Evolutionary conservation across 2,329 filamentous ascomycete species (phyloP).

Genomic region (Aspergillus latus): DNA sequence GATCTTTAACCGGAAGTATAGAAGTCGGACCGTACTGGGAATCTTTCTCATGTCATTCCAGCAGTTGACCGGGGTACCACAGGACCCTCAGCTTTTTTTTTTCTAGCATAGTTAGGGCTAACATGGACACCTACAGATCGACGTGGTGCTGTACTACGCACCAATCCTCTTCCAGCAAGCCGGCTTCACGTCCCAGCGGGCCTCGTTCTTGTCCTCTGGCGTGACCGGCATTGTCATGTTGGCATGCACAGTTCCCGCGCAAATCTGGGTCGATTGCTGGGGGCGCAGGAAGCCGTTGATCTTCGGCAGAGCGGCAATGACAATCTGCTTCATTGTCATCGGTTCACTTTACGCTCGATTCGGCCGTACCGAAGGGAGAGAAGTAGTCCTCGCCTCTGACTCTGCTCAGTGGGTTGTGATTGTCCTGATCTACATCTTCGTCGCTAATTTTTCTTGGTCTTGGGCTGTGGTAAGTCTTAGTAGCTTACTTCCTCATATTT

Average conservation of each 20-base stretch:
- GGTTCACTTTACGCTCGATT: conserved; percentile 17
- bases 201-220: conserved; percentile 31
- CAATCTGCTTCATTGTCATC: conserved; percentile 18
- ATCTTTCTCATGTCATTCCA: conserved; percentile 20
- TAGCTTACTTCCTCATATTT: not conserved
- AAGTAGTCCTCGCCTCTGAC: conserved; percentile 18
- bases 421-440: conserved; percentile 33
- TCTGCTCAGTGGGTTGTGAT: conserved; percentile 24
- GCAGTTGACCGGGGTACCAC: conserved; percentile 16
- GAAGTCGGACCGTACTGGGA: conserved; percentile 13
- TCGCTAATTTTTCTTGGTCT: conserved; percentile 29
- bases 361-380: conserved; percentile 15
- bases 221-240: conserved; percentile 31
- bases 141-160: conserved; percentile 30
- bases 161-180: conserved; percentile 33
- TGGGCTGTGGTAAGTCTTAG: conserved; percentile 26
- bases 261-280: conserved; percentile 33
- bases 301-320: conserved; percentile 28
- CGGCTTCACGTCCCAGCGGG: conserved; percentile 22
- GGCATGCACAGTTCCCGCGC: conserved; percentile 31
- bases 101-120: not conserved
- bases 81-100: not conserved
- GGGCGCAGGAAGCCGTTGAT: conserved; percentile 30
- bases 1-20: conserved; percentile 16
- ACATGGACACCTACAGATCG: conserved; percentile 10